Evolutionary conservation across 2,329 filamentous ascomycete genomes (phyloP), one percentile per base, ranked within the genome.

Genomic region (Thelonectria blattea): DNA sequence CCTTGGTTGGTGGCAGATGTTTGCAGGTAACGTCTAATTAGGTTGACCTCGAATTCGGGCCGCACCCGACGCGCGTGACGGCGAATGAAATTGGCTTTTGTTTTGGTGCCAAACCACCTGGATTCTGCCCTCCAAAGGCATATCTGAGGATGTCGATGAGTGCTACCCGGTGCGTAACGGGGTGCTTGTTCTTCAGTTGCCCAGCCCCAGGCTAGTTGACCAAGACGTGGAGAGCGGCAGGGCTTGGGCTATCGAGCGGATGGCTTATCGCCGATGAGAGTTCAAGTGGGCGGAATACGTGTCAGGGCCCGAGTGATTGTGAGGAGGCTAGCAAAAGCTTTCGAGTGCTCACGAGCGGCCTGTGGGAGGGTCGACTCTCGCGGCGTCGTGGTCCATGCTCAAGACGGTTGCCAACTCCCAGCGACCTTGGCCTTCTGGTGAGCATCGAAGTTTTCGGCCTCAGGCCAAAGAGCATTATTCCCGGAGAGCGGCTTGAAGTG

Each of bases 391-490:
- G 53, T 51, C 52, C 54, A 56, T 60, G 52, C 56, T 45, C 51
- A 27, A 61, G 56, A 55, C 55, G n/a, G n/a, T n/a, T 24, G 22
- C 5, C 2, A 30, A 52, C 51, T 56, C 48, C 56, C 45, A 58
- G 49, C 45, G 46, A 3, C 34, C 6, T 37, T 37, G 45, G 55
- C 37, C 32, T 20, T 49, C 64, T 52, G 50, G 58, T 59, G 57
- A 48, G 52, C 39, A 71, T 68, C 67, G 62, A 58, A 57, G 65
- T 68, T 68, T 52, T 48, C 58, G 61, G 68, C 64, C 62, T 60
- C 61, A 69, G 64, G 59, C 66, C 60, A 37, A n/a, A 27, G 10
- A n/a, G 34, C 46, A 43, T 66, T 71, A 71, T 71, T 71, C 57
- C 68, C 68, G 68, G 49, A 65, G 46, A 46, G 61, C 52, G 60